phyloP scores from a whole-genome alignment of 1,139 yeast species.

The Kodamaea suecica region DNA sequence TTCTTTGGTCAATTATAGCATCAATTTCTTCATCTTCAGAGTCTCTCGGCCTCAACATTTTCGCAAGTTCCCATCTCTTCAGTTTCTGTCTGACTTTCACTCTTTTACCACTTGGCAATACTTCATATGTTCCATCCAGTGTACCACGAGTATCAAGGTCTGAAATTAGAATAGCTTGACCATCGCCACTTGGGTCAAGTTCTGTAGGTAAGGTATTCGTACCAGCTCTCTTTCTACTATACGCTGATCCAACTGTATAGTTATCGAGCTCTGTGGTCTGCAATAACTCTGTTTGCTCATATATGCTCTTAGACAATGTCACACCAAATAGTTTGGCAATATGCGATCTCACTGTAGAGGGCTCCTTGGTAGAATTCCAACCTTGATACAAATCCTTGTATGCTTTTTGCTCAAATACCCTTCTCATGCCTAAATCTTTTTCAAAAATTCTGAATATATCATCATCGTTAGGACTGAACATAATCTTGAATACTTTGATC shows the following conservation, averaged over 20 bases:
- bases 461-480: conserved; percentile 67
- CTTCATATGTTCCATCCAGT: conserved; percentile 44
- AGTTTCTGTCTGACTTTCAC: conserved; percentile 38
- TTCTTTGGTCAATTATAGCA: conserved; percentile 54
- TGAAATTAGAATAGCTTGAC: conserved; percentile 28
- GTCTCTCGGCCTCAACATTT: conserved; percentile 10
- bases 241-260: conserved; percentile 25
- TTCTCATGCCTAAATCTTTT: conserved; percentile 62
- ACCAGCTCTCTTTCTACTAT: conserved; percentile 48
- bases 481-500: conserved; percentile 53
- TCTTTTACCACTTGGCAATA: conserved; percentile 68
- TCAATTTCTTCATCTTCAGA: conserved; percentile 50
- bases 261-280: conserved; percentile 3
- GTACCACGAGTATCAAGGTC: conserved; percentile 5
- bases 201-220: conserved; percentile 46
- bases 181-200: conserved; percentile 51
- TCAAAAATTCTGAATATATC: conserved; percentile 79
- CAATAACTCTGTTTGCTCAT: neutral
- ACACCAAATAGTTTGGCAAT: conserved; percentile 13
- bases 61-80: conserved; percentile 22
- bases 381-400: conserved; percentile 73
- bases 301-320: neutral
- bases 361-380: conserved; percentile 63
- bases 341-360: conserved; percentile 24
- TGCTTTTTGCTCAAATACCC: conserved; percentile 69